Conservation (phyloP, 2,329 filamentous ascomycete species). For the Fusarium incarnatum region DNA sequence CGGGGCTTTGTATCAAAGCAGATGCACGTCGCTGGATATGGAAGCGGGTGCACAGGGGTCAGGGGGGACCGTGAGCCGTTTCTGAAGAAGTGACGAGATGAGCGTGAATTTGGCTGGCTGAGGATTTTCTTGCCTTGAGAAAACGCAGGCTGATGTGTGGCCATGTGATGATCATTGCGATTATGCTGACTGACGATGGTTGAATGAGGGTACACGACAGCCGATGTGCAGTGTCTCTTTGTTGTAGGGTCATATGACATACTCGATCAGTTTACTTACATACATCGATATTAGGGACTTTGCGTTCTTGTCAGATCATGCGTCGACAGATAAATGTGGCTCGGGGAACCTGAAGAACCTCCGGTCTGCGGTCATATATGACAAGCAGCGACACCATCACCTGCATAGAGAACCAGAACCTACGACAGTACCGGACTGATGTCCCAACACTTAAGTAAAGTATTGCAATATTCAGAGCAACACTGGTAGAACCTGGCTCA, state of each 20-base stretch:
- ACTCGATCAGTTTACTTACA: background rate
- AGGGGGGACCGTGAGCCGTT: conserved; percentile 31
- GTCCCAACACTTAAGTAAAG: background rate
- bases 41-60: conserved; percentile 42
- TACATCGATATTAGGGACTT: background rate
- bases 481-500: background rate
- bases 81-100: conserved; percentile 28
- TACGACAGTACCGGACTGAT: background rate
- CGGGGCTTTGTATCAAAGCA: conserved; percentile 22
- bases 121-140: background rate
- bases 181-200: conserved; percentile 4
- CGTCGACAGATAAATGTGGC: background rate
- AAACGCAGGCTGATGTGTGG: conserved; percentile 3
- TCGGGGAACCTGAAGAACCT: conserved; percentile 25
- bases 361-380: conserved; percentile 35
- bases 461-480: background rate
- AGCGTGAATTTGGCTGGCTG: conserved; percentile 22
- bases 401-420: conserved; percentile 13
- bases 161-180: conserved; percentile 13
- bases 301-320: conserved; percentile 30
- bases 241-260: conserved; percentile 3
- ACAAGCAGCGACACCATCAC: conserved; percentile 24
- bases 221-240: background rate
- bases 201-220: conserved; percentile 1
- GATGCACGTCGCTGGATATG: conserved; percentile 47